These are phyloP conservation scores for Yamadazyma blattariae DNA, from an alignment of 1,139 yeast genomes.

Conservation along the genomic window DNA sequence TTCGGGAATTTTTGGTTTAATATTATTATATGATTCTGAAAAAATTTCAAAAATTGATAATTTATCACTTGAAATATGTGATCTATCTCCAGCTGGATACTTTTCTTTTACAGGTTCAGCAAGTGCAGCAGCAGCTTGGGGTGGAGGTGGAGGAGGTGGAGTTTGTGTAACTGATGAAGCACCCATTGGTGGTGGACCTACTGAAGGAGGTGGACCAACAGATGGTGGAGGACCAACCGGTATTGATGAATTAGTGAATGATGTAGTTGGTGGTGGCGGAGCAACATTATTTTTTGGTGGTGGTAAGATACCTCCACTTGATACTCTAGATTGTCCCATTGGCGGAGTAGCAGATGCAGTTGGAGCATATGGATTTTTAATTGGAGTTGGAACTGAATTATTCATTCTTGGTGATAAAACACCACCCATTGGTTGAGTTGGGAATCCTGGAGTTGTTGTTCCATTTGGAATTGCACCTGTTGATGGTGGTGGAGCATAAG, in stretches of 20 bases:
- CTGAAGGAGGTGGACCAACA: constrained; percentile 21
- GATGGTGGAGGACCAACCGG: constrained; percentile 13
- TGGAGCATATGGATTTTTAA: constrained; percentile 44
- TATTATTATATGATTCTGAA: constrained; percentile 51
- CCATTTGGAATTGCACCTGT: constrained; percentile 13
- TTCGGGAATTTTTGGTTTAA: constrained; percentile 75
- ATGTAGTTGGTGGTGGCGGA: constrained; percentile 22
- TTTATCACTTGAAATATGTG: constrained; percentile 61
- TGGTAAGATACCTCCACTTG: constrained; percentile 16
- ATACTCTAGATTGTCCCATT: constrained; percentile 15
- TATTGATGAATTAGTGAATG: not conserved
- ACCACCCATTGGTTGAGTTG: constrained; percentile 3
- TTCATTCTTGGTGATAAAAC: constrained; percentile 5
- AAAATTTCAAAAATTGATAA: constrained; percentile 60
- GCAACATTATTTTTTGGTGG: constrained; percentile 15
- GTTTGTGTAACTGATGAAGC: constrained; percentile 14
- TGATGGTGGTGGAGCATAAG: constrained; percentile 12
- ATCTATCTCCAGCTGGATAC: constrained; percentile 68
- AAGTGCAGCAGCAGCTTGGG: constrained; percentile 10
- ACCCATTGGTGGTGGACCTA: constrained; percentile 12
- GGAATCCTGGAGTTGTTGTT: constrained; percentile 19
- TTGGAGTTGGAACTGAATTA: constrained; percentile 25
- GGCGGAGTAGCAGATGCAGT: constrained; percentile 19
- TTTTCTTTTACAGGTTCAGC: constrained; percentile 17
- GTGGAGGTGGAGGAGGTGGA: constrained; percentile 18